These are phyloP conservation scores for Aspergillus cejpii DNA, from an alignment of 2,329 filamentous ascomycete genomes.

Conservation along the genomic window DNA sequence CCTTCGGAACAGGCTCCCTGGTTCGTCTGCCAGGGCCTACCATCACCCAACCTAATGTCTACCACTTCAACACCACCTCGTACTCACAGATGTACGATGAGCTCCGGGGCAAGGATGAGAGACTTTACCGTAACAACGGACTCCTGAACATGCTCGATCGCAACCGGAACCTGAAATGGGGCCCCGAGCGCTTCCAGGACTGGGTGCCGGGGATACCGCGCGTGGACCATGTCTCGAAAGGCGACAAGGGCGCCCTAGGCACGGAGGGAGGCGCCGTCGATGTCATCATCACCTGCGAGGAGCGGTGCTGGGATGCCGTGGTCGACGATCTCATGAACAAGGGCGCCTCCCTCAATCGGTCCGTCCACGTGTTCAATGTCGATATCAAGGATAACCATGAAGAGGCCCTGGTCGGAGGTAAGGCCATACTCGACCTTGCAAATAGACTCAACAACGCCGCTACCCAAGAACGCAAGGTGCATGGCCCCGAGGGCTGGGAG, in stretches of 20 bases:
- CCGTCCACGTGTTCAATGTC: conserved; percentile 96
- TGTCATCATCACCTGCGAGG: conserved; percentile 93
- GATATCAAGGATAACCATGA: conserved; percentile 99
- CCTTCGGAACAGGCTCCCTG: conserved; percentile 90
- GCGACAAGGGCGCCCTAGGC: conserved; percentile 68
- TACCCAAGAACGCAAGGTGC: conserved; percentile 62
- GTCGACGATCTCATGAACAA: conserved; percentile 85
- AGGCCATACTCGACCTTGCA: conserved; percentile 86
- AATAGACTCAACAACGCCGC: conserved; percentile 76
- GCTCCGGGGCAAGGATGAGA: conserved; percentile 73
- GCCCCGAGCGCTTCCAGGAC: conserved; percentile 95
- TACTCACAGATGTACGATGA: conserved; percentile 94
- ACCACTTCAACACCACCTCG: conserved; percentile 94
- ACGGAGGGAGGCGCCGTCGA: conserved; percentile 87
- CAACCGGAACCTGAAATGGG: conserved; percentile 88
- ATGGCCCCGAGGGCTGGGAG: conserved; percentile 62
- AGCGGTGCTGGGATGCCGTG: conserved; percentile 96
- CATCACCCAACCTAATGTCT: conserved; percentile 91
- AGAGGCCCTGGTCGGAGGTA: conserved; percentile 82
- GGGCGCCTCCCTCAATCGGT: conserved; percentile 78
- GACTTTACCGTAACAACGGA: conserved; percentile 85
- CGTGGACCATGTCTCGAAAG: conserved; percentile 61
- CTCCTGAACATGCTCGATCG: conserved; percentile 92
- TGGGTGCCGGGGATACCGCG: conserved; percentile 85
- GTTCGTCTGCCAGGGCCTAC: conserved; percentile 88